Evolutionary conservation across 306 rosid species (phyloP).

Genomic region (Luffa acutangula): DNA sequence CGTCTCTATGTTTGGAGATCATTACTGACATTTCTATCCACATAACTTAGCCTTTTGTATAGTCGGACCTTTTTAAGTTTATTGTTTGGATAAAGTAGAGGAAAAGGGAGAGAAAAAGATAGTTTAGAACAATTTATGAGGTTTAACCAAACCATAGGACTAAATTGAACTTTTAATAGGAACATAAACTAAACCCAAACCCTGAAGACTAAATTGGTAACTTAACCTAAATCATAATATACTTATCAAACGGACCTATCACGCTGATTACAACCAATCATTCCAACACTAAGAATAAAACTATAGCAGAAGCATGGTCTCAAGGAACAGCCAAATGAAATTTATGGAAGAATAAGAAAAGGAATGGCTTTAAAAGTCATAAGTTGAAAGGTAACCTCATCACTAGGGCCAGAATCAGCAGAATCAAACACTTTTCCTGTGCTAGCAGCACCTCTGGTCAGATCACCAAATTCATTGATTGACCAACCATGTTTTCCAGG

Average conservation of each 20-base stretch:
- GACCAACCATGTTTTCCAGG: slow-evolving; percentile 96
- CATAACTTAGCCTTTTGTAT: neutral
- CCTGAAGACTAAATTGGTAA: neutral
- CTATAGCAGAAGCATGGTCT: neutral
- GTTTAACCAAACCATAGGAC: neutral
- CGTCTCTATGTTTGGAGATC: neutral
- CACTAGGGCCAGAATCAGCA: slow-evolving; percentile 14
- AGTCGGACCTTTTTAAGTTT: neutral
- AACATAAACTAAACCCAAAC: neutral
- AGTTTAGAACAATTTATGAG: neutral
- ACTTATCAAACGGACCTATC: neutral
- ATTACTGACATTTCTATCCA: neutral
- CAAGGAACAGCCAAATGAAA: neutral
- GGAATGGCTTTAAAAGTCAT: neutral
- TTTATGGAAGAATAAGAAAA: neutral
- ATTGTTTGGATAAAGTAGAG: neutral
- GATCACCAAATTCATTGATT: slow-evolving; percentile 82
- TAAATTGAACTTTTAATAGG: neutral
- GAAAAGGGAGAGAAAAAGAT: neutral
- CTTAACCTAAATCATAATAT: neutral
- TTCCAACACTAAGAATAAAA: neutral
- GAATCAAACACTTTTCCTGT: slow-evolving; percentile 66
- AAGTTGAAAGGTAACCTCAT: slow-evolving; percentile 44
- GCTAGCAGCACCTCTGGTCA: slow-evolving; percentile 82
- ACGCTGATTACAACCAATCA: neutral